Conservation (phyloP, 2,329 filamentous ascomycete species). For the Fusarium falciforme region DNA sequence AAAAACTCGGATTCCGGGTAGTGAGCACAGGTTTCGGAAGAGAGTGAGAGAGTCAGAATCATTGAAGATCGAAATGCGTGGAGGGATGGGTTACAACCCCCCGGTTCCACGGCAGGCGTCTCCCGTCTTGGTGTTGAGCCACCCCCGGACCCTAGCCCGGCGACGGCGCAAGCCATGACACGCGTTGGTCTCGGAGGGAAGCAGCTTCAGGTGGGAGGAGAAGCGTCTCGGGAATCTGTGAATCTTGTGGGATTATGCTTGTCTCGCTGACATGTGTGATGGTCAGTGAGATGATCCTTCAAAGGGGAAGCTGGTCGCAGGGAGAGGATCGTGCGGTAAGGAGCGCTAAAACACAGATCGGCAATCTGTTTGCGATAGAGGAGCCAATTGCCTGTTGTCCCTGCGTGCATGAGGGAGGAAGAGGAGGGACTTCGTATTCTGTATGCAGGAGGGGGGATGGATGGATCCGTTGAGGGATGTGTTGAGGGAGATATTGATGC, state of each 20-base stretch:
- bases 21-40: neutral
- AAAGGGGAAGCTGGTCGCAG: neutral
- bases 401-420: neutral
- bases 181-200: neutral
- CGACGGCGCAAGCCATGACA: neutral
- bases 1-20: neutral
- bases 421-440: neutral
- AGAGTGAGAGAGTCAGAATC: neutral
- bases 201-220: neutral
- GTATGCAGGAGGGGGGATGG: neutral
- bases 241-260: neutral
- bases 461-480: neutral
- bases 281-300: neutral
- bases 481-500: neutral
- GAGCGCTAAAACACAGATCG: neutral
- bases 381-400: neutral
- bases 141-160: neutral
- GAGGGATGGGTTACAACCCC: neutral
- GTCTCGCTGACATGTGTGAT: neutral
- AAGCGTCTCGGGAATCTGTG: neutral
- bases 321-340: neutral
- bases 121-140: slow-evolving; percentile 7
- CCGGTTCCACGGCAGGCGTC: neutral
- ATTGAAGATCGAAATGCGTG: neutral
- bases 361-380: neutral